These are phyloP conservation scores for Ophiostoma angusticollis DNA, from an alignment of 2,329 filamentous ascomycete genomes.

Conservation along the genomic window DNA sequence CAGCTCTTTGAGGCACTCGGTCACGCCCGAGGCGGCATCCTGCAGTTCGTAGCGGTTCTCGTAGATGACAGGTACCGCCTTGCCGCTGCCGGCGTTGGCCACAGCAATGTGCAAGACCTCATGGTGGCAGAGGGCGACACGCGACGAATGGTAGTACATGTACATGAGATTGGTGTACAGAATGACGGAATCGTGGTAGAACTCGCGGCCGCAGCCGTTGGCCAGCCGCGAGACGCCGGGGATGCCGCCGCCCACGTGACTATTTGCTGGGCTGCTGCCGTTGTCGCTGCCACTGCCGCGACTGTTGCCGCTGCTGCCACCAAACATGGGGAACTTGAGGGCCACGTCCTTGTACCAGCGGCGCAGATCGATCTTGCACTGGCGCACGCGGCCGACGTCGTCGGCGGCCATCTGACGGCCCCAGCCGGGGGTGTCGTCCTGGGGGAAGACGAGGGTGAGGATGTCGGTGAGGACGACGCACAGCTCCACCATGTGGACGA, in stretches of 20 bases:
- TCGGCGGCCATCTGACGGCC: slow-evolving; percentile 6
- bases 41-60: slow-evolving; percentile 13
- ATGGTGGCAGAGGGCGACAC: slow-evolving; percentile 14
- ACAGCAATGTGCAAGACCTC: slow-evolving; percentile 25
- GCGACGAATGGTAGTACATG: slow-evolving; percentile 15
- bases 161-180: slow-evolving; percentile 14
- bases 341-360: slow-evolving; percentile 11
- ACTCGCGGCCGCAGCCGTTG: slow-evolving; percentile 2
- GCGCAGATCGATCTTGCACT: slow-evolving; percentile 11
- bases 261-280: background rate
- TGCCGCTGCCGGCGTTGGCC: slow-evolving; percentile 19
- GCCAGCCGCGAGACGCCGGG: no score
- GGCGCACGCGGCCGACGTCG: slow-evolving; percentile 9
- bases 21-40: slow-evolving; percentile 12
- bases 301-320: background rate
- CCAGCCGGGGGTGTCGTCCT: slow-evolving; percentile 14
- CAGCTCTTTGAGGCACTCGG: slow-evolving; percentile 13
- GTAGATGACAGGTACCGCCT: slow-evolving; percentile 4
- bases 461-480: slow-evolving; percentile 13
- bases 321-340: slow-evolving; percentile 9
- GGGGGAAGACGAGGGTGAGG: slow-evolving; percentile 12
- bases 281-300: background rate
- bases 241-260: background rate
- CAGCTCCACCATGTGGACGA: slow-evolving; percentile 11
- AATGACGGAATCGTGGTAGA: slow-evolving; percentile 13